A percentile compares a stretch with the other conserved stretches of the same genome.
These are phyloP conservation scores for Amanita rimosa DNA, from an alignment of 768 basidiomycete species.

Conservation along the genomic window DNA sequence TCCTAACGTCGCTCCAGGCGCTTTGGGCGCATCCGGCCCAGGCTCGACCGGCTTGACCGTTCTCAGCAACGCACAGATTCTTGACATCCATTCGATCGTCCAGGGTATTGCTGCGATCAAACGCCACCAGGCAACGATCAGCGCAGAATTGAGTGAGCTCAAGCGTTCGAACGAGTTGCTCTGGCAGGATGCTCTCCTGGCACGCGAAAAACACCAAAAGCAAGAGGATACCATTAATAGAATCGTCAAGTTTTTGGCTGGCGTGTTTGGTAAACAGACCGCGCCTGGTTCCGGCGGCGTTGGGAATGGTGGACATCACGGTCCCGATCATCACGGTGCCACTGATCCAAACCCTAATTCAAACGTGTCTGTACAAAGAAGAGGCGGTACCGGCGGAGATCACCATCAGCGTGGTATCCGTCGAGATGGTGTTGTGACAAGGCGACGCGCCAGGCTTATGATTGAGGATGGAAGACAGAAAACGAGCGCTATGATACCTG, in stretches of 20 bases:
- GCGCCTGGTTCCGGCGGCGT: constrained; percentile 19
- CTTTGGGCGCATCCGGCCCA: background rate
- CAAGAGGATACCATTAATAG: constrained; percentile 95
- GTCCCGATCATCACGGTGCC: constrained; percentile 14
- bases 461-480: constrained; percentile 37
- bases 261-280: constrained; percentile 65
- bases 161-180: constrained; percentile 79
- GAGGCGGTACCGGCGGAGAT: background rate
- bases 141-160: constrained; percentile 77
- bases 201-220: constrained; percentile 75
- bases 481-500: background rate
- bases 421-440: constrained; percentile 28
- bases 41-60: constrained; percentile 9
- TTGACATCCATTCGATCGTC: constrained; percentile 73
- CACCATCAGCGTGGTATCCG: background rate
- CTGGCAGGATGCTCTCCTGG: constrained; percentile 85
- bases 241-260: constrained; percentile 90
- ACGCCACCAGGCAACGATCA: constrained; percentile 87
- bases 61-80: constrained; percentile 35
- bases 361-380: background rate
- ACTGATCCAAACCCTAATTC: constrained; percentile 16
- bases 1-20: background rate
- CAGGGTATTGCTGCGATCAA: constrained; percentile 81
- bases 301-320: constrained; percentile 17
- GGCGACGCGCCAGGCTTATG: constrained; percentile 48